Evolutionary conservation across 805 yeast species (phyloP).

Genomic region (Hagleromyces aurorensis): DNA sequence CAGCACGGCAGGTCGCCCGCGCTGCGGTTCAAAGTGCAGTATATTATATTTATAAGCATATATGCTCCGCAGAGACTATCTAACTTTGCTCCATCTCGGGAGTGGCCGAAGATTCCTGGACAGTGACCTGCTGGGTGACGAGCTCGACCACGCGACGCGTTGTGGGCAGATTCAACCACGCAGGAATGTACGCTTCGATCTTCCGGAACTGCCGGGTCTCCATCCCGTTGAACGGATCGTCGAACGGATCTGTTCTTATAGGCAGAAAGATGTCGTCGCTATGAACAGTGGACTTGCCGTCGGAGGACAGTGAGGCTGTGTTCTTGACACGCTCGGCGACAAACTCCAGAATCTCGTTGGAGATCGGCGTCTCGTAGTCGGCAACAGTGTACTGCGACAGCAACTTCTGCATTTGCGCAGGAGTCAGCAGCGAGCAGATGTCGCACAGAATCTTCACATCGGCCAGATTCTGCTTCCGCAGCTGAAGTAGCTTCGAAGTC

Average conservation of each 20-base stretch:
- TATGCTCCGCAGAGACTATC: too few relatives aligned
- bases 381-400: conserved; percentile 85
- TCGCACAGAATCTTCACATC: conserved; percentile 91
- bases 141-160: conserved; percentile 84
- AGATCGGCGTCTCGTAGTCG: conserved; percentile 89
- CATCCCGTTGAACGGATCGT: conserved; percentile 74
- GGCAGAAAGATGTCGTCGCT: conserved; percentile 57
- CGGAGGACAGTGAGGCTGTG: conserved; percentile 35
- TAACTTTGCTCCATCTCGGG: too few relatives aligned
- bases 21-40: too few relatives aligned
- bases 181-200: conserved; percentile 89
- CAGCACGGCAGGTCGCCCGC: too few relatives aligned
- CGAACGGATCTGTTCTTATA: conserved; percentile 64
- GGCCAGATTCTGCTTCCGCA: conserved; percentile 79
- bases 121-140: conserved; percentile 75
- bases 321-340: conserved; percentile 74
- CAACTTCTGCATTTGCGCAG: conserved; percentile 91
- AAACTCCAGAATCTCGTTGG: conserved; percentile 68
- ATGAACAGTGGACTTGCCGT: conserved; percentile 37
- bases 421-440: conserved; percentile 87
- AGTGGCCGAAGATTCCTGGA: conserved; percentile 54
- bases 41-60: too few relatives aligned
- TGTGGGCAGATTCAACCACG: conserved; percentile 83
- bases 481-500: conserved; percentile 86
- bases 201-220: conserved; percentile 70